phyloP scores from a whole-genome alignment of 2,329 filamentous ascomycete genomes.

The Tolypocladium capitatum region DNA sequence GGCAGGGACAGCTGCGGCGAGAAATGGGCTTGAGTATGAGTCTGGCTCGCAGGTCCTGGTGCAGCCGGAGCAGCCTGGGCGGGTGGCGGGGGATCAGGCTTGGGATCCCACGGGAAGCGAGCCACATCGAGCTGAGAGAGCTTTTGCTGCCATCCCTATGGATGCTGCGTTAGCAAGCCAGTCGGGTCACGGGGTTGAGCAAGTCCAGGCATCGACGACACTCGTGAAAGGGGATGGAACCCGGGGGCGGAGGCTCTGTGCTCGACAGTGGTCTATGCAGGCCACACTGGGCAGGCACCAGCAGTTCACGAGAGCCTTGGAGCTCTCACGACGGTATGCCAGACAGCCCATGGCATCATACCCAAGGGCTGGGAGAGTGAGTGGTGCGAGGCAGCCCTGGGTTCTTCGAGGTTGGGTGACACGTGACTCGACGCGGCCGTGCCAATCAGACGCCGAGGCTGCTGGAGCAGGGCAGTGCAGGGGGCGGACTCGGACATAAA shows the following conservation, averaged over 20 bases:
- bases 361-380: too few relatives aligned
- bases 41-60: conserved; percentile 7
- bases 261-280: too few relatives aligned
- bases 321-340: too few relatives aligned
- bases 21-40: conserved; percentile 19
- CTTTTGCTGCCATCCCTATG: conserved; percentile 86
- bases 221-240: neutral
- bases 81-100: conserved; percentile 44
- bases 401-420: neutral
- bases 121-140: conserved; percentile 75
- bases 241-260: too few relatives aligned
- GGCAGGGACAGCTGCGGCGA: conserved; percentile 18
- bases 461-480: neutral
- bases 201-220: too few relatives aligned
- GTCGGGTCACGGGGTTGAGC: neutral
- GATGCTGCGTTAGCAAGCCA: conserved; percentile 9
- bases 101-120: conserved; percentile 89
- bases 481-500: neutral
- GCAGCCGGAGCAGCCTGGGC: conserved; percentile 20
- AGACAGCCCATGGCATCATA: too few relatives aligned
- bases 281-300: too few relatives aligned
- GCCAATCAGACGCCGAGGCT: neutral
- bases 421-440: neutral
- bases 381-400: too few relatives aligned
- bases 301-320: too few relatives aligned